phyloP scores from a whole-genome alignment of 2,329 filamentous ascomycete genomes.

The Fusarium denticulatum region DNA sequence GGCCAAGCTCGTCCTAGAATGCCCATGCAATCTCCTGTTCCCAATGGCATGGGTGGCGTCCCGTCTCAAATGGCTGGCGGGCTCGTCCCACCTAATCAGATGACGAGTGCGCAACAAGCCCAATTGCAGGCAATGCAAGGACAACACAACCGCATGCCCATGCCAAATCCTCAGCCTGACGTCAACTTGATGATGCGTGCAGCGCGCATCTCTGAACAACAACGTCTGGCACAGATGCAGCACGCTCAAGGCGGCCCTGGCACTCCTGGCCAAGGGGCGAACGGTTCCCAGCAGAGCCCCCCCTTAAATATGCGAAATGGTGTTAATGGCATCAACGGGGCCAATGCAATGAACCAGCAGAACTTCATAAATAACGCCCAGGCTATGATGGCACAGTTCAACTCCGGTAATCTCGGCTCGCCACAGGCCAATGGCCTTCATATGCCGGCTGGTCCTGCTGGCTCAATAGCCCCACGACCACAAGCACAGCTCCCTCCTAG shows the following conservation, averaged over 20 bases:
- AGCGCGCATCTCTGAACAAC: constrained; percentile 73
- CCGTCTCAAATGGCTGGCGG: constrained; percentile 61
- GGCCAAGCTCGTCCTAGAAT: constrained; percentile 62
- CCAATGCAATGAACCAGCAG: constrained; percentile 61
- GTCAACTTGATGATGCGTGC: constrained; percentile 69
- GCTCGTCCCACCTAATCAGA: constrained; percentile 64
- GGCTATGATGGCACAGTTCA: constrained; percentile 63
- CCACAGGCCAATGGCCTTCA: constrained; percentile 58
- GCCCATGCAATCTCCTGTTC: constrained; percentile 62
- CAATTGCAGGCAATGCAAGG: constrained; percentile 70
- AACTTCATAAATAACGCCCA: constrained; percentile 63
- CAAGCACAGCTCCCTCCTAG: constrained; percentile 58
- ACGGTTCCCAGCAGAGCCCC: constrained; percentile 52
- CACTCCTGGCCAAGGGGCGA: constrained; percentile 45
- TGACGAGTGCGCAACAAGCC: constrained; percentile 74
- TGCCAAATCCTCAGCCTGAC: constrained; percentile 56
- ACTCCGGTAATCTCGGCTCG: constrained; percentile 53
- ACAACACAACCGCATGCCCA: constrained; percentile 70
- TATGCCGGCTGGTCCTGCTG: constrained; percentile 57
- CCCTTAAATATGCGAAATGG: constrained; percentile 55
- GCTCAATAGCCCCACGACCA: constrained; percentile 55
- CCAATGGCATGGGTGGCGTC: constrained; percentile 61
- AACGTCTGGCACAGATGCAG: constrained; percentile 63
- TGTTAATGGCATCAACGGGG: constrained; percentile 45
- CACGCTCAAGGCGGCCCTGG: constrained; percentile 50